phyloP scores from a whole-genome alignment of 345 rosid species.

The Gossypium mustelinum region DNA sequence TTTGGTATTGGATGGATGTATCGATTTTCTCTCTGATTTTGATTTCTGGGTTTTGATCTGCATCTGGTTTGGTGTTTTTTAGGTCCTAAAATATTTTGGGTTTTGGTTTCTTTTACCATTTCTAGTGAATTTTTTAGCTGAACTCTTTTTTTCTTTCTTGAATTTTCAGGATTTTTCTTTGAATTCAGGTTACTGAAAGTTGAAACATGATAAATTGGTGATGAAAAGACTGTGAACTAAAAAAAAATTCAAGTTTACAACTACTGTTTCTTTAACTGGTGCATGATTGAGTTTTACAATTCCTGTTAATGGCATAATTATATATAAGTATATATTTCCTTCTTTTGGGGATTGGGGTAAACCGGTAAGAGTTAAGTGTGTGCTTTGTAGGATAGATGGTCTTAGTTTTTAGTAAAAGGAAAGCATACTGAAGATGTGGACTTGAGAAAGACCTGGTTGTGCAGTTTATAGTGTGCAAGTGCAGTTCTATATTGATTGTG shows the following conservation, averaged over 20 bases:
- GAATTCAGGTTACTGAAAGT: not conserved
- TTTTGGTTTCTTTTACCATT: not conserved
- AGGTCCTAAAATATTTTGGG: not conserved
- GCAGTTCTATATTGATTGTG: not conserved
- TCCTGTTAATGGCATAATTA: not conserved
- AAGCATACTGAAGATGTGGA: not conserved
- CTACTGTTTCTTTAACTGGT: not conserved
- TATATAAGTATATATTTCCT: not conserved
- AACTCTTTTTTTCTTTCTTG: not conserved
- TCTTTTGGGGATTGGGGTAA: not conserved
- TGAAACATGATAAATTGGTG: not conserved
- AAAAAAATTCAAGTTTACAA: not conserved
- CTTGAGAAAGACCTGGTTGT: not conserved
- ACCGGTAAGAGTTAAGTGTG: not conserved
- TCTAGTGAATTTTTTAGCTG: not conserved
- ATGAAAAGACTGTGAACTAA: not conserved
- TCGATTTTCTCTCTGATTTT: not conserved
- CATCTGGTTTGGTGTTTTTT: constrained; percentile 3
- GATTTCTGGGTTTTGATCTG: constrained; percentile 5
- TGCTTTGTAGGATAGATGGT: not conserved
- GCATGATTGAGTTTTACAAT: not conserved
- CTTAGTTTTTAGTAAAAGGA: not conserved
- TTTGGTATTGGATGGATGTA: not conserved
- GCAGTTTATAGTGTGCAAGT: not conserved
- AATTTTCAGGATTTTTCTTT: not conserved